These are phyloP conservation scores for Annona cherimola DNA, from an alignment of 164 flowering plant species.

Conservation along the genomic window DNA sequence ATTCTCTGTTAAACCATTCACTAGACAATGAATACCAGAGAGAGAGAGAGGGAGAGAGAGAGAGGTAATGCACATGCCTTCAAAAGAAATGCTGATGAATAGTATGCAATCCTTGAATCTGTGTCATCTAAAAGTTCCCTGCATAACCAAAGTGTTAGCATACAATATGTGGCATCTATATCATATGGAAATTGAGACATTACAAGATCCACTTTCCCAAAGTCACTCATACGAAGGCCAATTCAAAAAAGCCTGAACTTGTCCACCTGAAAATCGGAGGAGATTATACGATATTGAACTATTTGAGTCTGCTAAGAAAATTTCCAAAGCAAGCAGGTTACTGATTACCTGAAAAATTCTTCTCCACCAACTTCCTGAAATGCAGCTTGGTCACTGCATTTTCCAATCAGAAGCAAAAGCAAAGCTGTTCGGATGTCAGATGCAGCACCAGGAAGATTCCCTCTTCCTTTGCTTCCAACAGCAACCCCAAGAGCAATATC, in stretches of 20 bases:
- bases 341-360: slow-evolving; percentile 74
- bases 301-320: neutral
- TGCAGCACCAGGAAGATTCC: slow-evolving; percentile 89
- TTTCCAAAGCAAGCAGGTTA: neutral
- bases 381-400: slow-evolving; percentile 85
- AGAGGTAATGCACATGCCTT: slow-evolving; percentile 52
- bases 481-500: slow-evolving; percentile 91
- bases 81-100: slow-evolving; percentile 89
- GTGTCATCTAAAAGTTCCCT: slow-evolving; percentile 94
- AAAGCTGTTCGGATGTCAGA: slow-evolving; percentile 94
- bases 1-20: slow-evolving; percentile 58
- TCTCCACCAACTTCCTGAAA: slow-evolving; percentile 87
- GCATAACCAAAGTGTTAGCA: slow-evolving; percentile 10
- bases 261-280: neutral
- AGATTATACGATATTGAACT: neutral
- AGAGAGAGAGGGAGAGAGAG: neutral
- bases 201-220: neutral
- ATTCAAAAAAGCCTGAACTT: neutral
- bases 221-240: no score
- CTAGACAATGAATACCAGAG: slow-evolving; percentile 8
- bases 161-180: neutral
- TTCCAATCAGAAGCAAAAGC: slow-evolving; percentile 85
- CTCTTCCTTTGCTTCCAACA: slow-evolving; percentile 98
- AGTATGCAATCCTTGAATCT: slow-evolving; percentile 96
- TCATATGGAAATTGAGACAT: neutral